Evolutionary conservation across 1,284 basidiomycete genomes (phyloP).

Genomic region (Stereum hirsutum): DNA sequence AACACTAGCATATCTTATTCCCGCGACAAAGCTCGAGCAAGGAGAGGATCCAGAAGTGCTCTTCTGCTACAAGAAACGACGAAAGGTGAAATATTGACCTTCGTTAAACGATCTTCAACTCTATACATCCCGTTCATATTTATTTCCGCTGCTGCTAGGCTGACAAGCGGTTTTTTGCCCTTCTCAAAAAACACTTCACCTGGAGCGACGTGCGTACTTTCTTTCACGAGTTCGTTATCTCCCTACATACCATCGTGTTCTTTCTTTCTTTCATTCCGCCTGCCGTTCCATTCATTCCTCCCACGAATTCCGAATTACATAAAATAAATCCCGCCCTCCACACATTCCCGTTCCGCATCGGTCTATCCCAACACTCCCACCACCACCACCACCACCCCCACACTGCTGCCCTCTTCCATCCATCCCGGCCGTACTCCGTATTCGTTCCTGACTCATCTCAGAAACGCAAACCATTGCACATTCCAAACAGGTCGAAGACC

Average conservation of each 20-base stretch:
- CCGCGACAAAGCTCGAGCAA: slow-evolving; percentile 25
- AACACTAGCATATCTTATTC: slow-evolving; percentile 63
- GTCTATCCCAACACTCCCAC: no score
- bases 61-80: slow-evolving; percentile 91
- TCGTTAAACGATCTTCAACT: slow-evolving; percentile 4
- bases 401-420: no score
- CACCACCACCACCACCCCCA: no score
- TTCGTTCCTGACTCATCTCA: not conserved
- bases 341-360: not conserved
- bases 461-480: not conserved
- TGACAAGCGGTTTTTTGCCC: slow-evolving; percentile 81
- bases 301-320: no score
- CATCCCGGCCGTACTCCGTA: no score
- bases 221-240: no score
- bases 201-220: slow-evolving; percentile 52
- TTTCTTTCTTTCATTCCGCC: no score
- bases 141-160: slow-evolving; percentile 38
- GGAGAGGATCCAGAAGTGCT: slow-evolving; percentile 54
- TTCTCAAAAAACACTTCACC: slow-evolving; percentile 78
- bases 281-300: no score
- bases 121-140: not conserved
- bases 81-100: slow-evolving; percentile 52
- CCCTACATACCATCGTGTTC: no score
- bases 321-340: no score
- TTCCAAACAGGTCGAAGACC: slow-evolving; percentile 21